A percentile compares a stretch with the other conserved stretches of the same genome.
phyloP scores from a whole-genome alignment of 805 yeast genomes.

The Ogataea salicorniae region DNA sequence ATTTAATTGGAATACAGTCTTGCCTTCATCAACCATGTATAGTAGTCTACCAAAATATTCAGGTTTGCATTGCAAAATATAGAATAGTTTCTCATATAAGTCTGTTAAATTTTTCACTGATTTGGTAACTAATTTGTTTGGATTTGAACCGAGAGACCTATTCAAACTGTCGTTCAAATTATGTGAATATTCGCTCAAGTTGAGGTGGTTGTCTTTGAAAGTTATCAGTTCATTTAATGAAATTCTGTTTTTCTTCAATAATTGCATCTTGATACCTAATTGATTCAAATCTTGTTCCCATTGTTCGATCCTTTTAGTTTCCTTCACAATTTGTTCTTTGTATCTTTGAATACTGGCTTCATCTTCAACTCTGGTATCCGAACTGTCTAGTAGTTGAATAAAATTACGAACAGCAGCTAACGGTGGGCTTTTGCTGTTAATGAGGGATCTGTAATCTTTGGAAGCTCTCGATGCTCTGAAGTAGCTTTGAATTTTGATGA shows the following conservation, averaged over 20 bases:
- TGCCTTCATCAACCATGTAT: constrained; percentile 24
- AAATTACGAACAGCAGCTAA: constrained; percentile 70
- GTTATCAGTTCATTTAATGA: constrained; percentile 62
- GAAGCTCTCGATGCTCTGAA: constrained; percentile 65
- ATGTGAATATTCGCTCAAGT: constrained; percentile 22
- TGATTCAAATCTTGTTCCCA: constrained; percentile 72
- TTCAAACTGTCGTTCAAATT: constrained; percentile 20
- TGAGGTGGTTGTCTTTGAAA: constrained; percentile 33
- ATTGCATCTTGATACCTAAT: constrained; percentile 70
- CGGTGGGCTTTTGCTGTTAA: constrained; percentile 71
- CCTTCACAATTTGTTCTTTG: constrained; percentile 64
- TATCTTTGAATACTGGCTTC: constrained; percentile 63
- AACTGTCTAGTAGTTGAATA: constrained; percentile 63
- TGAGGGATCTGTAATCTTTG: constrained; percentile 66
- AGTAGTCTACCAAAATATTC: constrained; percentile 58
- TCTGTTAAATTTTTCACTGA: constrained; percentile 51
- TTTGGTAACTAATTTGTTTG: constrained; percentile 27
- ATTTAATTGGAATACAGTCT: constrained; percentile 12
- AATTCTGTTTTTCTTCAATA: constrained; percentile 74
- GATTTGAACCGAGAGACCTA: constrained; percentile 18
- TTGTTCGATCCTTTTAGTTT: constrained; percentile 63
- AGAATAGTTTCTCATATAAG: constrained; percentile 72
- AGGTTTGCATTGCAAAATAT: constrained; percentile 79
- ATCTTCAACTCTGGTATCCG: constrained; percentile 62
- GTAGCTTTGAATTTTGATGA: constrained; percentile 69